Evolutionary conservation across 2,329 filamentous ascomycete genomes (phyloP), one percentile per base, ranked within the genome.

Genomic region (Alternaria tenuissima): DNA sequence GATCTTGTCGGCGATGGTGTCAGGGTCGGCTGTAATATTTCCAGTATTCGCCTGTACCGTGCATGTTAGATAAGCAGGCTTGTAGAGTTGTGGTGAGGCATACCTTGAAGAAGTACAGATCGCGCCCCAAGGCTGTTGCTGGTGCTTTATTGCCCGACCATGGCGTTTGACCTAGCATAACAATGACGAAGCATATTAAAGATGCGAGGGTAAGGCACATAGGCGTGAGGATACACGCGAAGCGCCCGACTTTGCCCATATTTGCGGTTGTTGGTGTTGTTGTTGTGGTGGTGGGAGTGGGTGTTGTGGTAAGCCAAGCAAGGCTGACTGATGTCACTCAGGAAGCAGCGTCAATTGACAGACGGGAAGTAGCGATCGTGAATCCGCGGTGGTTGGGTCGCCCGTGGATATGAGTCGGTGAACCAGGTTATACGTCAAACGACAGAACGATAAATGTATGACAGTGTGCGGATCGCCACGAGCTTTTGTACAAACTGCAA

Each of bases 221-320:
- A 62, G 94, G 94, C 83, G 93, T 83, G 80, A 91, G 87, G 81
- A 98, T 95, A 81, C 93, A 97, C 78, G 91, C 83, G 72, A 94
- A 88, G 75, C 94, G 88, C 69, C 92, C 94, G 75, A 87, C 84
- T 81, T 90, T 89, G 64, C 88, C 88, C 89, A 91, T 91, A 34
- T 64, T 83, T 71, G 69, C 69, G 67, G 65, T 64, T 11, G 53
- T 22, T 20, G 20, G 12, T 7, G 52, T 43, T n/a, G 14, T 18
- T 38, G 34, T 16, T 8, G 34, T 48, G 32, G 24, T 24, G 24
- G 24, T 26, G 24, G 6, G 7, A 7, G 24, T 26, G 24, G 24
- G 24, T 26, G 24, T 26, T 38, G 44, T 26, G 39, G 55, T 57
- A 38, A 53, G 54, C 41, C 12, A 47, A 46, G 39, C 42, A 49